Percentiles rank a stretch among this genome's conserved stretches.
Evolutionary conservation across 1,139 yeast genomes (phyloP).

Genomic region (Martiniozyma asiatica): DNA sequence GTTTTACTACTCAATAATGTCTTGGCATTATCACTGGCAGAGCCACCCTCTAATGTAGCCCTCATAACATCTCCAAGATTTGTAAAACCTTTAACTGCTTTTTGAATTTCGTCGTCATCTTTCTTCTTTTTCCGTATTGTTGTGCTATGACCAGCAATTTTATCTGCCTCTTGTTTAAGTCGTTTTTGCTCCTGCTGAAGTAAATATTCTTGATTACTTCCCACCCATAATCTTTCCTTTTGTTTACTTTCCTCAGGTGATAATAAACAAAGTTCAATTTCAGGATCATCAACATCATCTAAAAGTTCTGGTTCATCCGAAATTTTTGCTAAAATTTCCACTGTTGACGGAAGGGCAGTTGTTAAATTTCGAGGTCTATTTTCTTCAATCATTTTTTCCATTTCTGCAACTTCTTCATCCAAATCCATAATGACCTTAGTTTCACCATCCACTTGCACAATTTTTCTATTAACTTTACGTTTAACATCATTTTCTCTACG

Average conservation of each 20-base stretch:
- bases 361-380: conserved; percentile 47
- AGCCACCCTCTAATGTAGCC: conserved; percentile 32
- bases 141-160: conserved; percentile 60
- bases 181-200: conserved; percentile 78
- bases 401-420: conserved; percentile 11
- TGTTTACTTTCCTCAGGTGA: conserved; percentile 53
- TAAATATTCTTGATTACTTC: conserved; percentile 74
- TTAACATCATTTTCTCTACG: conserved; percentile 26
- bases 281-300: conserved; percentile 76
- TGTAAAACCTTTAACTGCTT: conserved; percentile 9
- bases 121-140: conserved; percentile 34
- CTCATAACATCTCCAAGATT: conserved; percentile 26
- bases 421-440: conserved; percentile 9
- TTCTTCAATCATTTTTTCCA: conserved; percentile 18
- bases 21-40: conserved; percentile 67
- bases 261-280: conserved; percentile 47
- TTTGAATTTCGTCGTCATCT: conserved; percentile 21
- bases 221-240: conserved; percentile 81
- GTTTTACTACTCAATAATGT: conserved; percentile 58
- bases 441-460: conserved; percentile 7
- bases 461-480: conserved; percentile 17
- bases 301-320: conserved; percentile 51
- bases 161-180: conserved; percentile 78
- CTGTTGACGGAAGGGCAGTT: conserved; percentile 40
- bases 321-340: conserved; percentile 38